Evolutionary conservation across 441 rosid species (phyloP), one percentile per base, ranked within the genome.

Genomic region (Jatropha multifida): DNA sequence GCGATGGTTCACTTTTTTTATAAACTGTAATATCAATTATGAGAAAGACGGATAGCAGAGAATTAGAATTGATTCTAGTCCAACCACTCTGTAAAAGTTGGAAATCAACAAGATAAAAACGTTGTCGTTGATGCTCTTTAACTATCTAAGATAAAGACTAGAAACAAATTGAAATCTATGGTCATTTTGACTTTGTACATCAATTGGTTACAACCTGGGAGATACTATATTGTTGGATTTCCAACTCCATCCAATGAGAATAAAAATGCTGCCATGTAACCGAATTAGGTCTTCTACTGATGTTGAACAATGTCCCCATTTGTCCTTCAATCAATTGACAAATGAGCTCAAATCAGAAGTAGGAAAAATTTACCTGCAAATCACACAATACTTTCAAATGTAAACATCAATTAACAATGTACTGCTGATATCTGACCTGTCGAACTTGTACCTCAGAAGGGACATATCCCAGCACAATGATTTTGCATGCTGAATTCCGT

Each of bases 381-480:
- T 37, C 27, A 60, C 62, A 38, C 49, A 18, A 38, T 18, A 52
- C 23, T 49, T 32, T 64, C 61, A 38, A 9, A 63, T 14, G 26
- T 46, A 27, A n/a, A 14, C 32, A 52, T 56, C 11, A n/a, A 59
- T 12, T 26, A 40, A 46, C 10, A 3, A 72, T 2, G 11, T 58
- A 59, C 74, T 68, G 71, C 26, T 18, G 20, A 52, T 41, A 54
- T 72, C 17, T 59, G 42, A 27, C 37, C 38, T 68, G 68, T 56
- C 32, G 6, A 46, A 71, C 62, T 40, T 56, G 46, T 72, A 78
- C 79, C 79, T 68, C 38, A 41, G 65, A 51, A 60, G 65, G 49
- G 65, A 56, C 49, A 40, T 44, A 38, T 41, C 64, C 52, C 12
- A 7, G n/a, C 20, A 14, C n/a, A 44, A 7, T 26, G 55, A 69